phyloP scores from a whole-genome alignment of 176 grass and related monocot genomes.

The Zea mays region Zm-B73-REFERENCE-NAM-5.0 NC_050100.1:220017501-220018000 shows the following conservation, averaged over 20 bases:
- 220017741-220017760: neutral
- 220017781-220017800: slow-evolving; percentile 21
- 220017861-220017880: neutral
- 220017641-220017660: neutral
- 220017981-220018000: slow-evolving; percentile 35
- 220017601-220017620: neutral
- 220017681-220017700: neutral
- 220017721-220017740: neutral
- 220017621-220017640: neutral
- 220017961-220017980: neutral
- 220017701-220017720: neutral
- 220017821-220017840: slow-evolving; percentile 7
- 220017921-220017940: slow-evolving; percentile 6
- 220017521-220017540: neutral
- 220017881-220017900: neutral
- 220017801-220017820: neutral
- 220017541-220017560: neutral
- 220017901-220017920: neutral
- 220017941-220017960: slow-evolving; percentile 36
- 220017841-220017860: neutral
- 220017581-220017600: neutral
- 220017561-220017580: too few species aligned
- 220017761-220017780: slow-evolving; percentile 13
- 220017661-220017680: neutral
- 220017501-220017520: neutral